These are phyloP conservation scores for Entrophospora sp. DNA, from an alignment of 192 early-diverging fungal species.

Conservation along the genomic window DNA sequence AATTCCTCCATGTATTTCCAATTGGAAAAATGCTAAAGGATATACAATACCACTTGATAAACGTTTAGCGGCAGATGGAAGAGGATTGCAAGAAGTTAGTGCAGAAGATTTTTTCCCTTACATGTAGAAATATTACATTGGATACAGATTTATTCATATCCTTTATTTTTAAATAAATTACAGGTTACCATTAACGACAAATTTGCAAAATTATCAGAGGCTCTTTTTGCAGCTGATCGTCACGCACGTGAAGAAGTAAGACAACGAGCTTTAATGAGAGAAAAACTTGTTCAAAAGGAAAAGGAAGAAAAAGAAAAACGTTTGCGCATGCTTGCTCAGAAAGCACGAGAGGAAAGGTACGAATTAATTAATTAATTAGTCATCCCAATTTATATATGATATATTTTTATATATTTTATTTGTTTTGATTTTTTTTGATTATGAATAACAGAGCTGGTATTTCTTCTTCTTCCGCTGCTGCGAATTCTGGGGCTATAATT, in stretches of 20 bases:
- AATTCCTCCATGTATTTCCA: constrained; percentile 97
- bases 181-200: constrained; percentile 80
- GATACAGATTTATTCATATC: not conserved
- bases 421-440: not conserved
- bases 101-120: not conserved
- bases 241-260: constrained; percentile 92
- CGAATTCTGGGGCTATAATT: too few species aligned
- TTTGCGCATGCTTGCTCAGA: constrained; percentile 81
- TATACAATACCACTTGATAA: constrained; percentile 99
- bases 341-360: constrained; percentile 80
- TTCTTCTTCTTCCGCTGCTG: constrained; percentile 16
- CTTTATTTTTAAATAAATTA: not conserved
- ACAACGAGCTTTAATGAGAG: constrained; percentile 82
- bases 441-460: constrained; percentile 28
- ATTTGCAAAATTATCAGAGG: constrained; percentile 94
- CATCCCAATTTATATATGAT: not conserved
- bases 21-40: constrained; percentile 99
- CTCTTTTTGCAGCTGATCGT: constrained; percentile 83
- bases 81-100: constrained; percentile 81
- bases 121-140: not conserved
- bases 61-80: constrained; percentile 92
- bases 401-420: constrained; percentile 2
- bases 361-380: too few species aligned
- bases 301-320: constrained; percentile 91
- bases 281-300: constrained; percentile 86